phyloP scores from a whole-genome alignment of 2,329 filamentous ascomycete species.

The Cladosporium sphaerospermum region DNA sequence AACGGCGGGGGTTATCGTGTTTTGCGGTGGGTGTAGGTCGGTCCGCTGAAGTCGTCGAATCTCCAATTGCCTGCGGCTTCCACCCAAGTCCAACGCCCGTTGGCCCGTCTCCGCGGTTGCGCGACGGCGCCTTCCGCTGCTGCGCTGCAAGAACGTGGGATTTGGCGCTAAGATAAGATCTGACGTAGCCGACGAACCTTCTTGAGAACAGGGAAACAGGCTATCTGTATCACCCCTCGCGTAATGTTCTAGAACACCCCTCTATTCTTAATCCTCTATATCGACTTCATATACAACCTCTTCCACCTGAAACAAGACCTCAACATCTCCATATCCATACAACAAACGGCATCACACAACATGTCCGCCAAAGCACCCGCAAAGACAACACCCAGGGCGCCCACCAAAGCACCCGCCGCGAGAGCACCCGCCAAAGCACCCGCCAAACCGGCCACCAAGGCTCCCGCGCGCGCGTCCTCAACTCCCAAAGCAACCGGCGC shows the following conservation, averaged over 20 bases:
- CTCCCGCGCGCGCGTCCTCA: conserved; percentile 2
- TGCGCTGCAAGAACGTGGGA: no score
- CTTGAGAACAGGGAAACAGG: neutral
- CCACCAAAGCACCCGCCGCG: conserved; percentile 13
- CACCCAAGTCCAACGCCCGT: neutral
- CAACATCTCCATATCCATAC: neutral
- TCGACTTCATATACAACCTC: no score
- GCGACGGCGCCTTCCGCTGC: no score
- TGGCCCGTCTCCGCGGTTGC: neutral
- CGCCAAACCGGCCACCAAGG: conserved; percentile 7
- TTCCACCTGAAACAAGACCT: no score
- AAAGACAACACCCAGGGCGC: conserved; percentile 9
- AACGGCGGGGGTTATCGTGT: neutral
- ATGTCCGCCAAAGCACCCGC: conserved; percentile 13
- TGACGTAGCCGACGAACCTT: neutral
- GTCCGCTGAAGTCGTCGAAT: neutral
- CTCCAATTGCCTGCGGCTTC: neutral
- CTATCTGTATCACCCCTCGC: neutral
- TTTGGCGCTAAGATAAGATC: neutral
- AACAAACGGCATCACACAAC: neutral
- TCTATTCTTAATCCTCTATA: neutral
- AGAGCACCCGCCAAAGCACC: conserved; percentile 13
- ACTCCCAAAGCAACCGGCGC: conserved; percentile 13
- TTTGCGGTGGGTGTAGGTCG: neutral
- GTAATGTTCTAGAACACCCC: neutral